Base-by-base conservation (phyloP, 1,139 yeast genomes). In the Hyphopichia khmerensis region DNA sequence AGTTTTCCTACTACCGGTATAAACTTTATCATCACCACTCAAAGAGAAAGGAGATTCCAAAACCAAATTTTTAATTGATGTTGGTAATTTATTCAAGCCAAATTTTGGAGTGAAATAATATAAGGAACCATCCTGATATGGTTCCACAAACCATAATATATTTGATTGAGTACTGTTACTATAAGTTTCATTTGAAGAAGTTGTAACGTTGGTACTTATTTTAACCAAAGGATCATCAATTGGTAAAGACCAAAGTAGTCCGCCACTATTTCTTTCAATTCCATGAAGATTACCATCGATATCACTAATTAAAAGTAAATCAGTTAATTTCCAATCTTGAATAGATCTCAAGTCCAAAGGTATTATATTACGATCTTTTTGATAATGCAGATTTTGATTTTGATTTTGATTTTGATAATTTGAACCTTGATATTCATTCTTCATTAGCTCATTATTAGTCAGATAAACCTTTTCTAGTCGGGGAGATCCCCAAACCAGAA, bases 211-310 rank as follows among this genome's bases (percentile, higher is more conserved):
- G 52, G 68, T 58, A 44, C 58, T 75, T 61, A 50, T 82, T 65
- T 48, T 75, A 11, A 79, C 81, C 37, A 79, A 56, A 0, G 84
- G 80, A 19, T 69, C 75, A 31, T 70, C 74, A 3, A 78, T 72
- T 1, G 77, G 79, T 11, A 91, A 65, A 0, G 90, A 77, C 99
- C 99, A 93, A 15, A 85, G 57, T 16, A 84, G 64, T 33, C 80
- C 78, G 1, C 99, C 99, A 0, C 87, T 80, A 44, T 79, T 72
- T 47, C 99, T 71, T 50, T 85, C 84, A 13, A 93, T 64, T 0
- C 95, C 96, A 59, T 89, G 95, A 16, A 93, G 62, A 24, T 87
- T 83, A 1, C 99, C 99, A 55, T 93, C 97, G 2, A 91, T 78
- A 52, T 93, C 96, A 23, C 95, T 82, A 1, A 88, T 80, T 15